Evolutionary conservation across 176 grass and related monocot genomes (phyloP), one percentile per base, ranked within the genome.

Genomic region (Cocos nucifera): DNA sequence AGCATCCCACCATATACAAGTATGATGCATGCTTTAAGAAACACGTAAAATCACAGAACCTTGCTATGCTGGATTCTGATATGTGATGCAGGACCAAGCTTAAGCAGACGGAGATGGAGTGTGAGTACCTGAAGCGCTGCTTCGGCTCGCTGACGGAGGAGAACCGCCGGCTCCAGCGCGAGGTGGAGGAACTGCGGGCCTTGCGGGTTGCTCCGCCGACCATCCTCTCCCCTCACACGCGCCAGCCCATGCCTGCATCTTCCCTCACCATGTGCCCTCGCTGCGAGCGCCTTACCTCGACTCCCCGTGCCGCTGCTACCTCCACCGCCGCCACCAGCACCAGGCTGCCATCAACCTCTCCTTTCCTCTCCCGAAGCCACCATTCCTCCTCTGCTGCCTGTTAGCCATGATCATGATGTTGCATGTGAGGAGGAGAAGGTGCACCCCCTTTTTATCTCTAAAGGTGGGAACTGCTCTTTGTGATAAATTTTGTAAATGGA

Each of bases 21-120:
- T 44, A 44, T 44, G 10, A 44, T 44, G 35, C 35, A 44, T 44
- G 35, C 9, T 44, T 44, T 44, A 3, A 44, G 12, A 44, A 14
- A 0, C 8, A 44, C 35, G 35, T 44, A 44, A 44, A 44, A 12
- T 44, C 35, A 44, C 39, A 54, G 21, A 14, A 53, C 2, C 16
- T 58, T 21, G 32, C 57, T 49, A 69, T 17, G 28, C 27, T 18
- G 68, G 4, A 22, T 2, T 61, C 22, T 15, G 56, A 25, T 56
- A 63, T 52, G 77, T 1, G 49, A 39, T 69, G 57, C 84, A 98
- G 93, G 84, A 98, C 93, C 16, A 98, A 98, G 81, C 79, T 98
- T 58, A 98, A 98, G 84, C 88, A 98, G 70, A 98, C 87, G 50
- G 93, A 98, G 73, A 78, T 89, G 93, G 93, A 98, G 63, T 92